Conservation (phyloP, 495 filamentous ascomycete genomes). For the Sabuloglossum arenarium region DNA sequence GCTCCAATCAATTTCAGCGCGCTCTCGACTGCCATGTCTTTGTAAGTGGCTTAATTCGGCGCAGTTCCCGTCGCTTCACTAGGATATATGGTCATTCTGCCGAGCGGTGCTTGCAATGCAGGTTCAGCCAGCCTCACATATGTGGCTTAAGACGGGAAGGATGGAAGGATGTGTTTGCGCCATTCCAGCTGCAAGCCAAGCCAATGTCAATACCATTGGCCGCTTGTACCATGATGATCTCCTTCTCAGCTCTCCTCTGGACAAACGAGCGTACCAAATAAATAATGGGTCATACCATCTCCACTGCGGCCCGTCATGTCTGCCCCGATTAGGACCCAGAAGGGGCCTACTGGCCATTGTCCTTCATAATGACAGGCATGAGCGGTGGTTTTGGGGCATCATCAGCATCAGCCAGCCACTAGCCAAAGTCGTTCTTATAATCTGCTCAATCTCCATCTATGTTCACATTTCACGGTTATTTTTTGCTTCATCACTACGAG, state of each 20-base stretch:
- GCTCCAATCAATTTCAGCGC: no score
- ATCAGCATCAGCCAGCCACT: background rate
- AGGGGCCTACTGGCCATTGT: background rate
- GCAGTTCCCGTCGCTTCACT: no score
- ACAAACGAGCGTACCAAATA: background rate
- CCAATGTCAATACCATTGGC: background rate
- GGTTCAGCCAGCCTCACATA: background rate
- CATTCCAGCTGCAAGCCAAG: background rate
- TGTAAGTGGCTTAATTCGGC: no score
- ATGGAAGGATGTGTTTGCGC: background rate
- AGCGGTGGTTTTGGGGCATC: background rate
- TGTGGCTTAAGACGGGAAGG: background rate
- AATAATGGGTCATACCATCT: background rate
- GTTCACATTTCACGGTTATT: background rate
- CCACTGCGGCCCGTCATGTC: background rate
- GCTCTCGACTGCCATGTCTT: no score
- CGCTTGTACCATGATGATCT: background rate
- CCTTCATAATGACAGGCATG: background rate
- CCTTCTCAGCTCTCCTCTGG: background rate
- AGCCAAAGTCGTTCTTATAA: background rate
- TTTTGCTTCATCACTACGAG: background rate
- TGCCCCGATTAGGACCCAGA: background rate
- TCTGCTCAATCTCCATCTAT: background rate
- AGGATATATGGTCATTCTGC: no score
- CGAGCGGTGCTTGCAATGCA: no score